A percentile compares a stretch with the other conserved stretches of the same genome.
These are phyloP conservation scores for Larix kaempferi DNA, from an alignment of 75 land plant genomes.

Conservation along the genomic window DNA sequence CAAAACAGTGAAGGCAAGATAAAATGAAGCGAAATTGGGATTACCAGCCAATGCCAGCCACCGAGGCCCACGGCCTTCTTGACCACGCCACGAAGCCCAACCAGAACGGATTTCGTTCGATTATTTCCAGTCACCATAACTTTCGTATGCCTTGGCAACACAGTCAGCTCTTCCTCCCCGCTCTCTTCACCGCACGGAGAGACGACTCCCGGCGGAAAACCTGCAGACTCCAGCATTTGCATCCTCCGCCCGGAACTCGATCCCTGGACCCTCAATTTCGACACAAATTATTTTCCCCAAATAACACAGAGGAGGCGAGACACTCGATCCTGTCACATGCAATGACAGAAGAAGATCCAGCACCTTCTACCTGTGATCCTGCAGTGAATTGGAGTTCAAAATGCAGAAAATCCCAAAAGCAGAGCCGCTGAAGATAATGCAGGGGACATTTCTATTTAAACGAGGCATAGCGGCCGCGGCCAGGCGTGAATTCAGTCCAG, in stretches of 20 bases:
- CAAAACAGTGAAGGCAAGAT: too few species aligned
- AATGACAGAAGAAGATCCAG: neutral
- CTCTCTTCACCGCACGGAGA: constrained; percentile 33
- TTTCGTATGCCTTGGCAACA: constrained; percentile 75
- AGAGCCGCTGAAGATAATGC: neutral
- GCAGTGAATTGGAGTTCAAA: neutral
- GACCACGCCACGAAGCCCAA: constrained; percentile 75
- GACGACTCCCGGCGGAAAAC: neutral
- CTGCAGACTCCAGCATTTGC: constrained; percentile 12
- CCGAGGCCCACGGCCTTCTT: constrained; percentile 78
- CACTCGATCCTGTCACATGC: neutral
- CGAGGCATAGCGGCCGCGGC: constrained; percentile 2
- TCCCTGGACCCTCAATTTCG: neutral
- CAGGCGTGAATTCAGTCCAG: neutral
- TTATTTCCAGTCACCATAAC: constrained; percentile 82
- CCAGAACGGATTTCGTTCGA: constrained; percentile 72
- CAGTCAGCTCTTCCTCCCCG: constrained; percentile 65
- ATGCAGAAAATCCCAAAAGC: neutral
- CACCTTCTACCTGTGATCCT: neutral
- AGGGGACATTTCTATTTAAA: neutral
- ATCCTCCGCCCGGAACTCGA: neutral
- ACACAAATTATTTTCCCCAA: neutral
- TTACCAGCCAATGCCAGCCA: constrained; percentile 92
- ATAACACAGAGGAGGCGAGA: neutral
- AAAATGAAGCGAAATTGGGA: neutral